Evolutionary conservation across 495 filamentous ascomycete species (phyloP).

Genomic region (Aspergillus sclerotioniger): DNA sequence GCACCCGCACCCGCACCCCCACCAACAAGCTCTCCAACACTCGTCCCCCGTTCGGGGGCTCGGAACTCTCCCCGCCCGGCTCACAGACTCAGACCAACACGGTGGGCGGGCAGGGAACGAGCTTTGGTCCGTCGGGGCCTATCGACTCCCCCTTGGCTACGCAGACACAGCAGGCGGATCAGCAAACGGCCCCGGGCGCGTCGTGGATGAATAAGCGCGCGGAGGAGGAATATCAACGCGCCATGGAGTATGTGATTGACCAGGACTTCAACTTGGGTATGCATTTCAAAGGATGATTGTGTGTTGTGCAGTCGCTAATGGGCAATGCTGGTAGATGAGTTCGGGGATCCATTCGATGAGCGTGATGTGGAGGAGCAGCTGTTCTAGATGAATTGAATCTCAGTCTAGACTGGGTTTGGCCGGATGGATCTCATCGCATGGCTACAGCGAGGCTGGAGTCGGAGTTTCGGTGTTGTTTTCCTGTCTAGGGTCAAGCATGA

Average conservation of each 20-base stretch:
- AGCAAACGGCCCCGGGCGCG: slow-evolving; percentile 31
- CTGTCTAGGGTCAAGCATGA: not conserved
- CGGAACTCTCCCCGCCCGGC: slow-evolving; percentile 54
- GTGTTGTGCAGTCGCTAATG: not conserved
- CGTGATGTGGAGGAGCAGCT: slow-evolving; percentile 56
- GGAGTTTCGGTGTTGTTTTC: slow-evolving; percentile 10
- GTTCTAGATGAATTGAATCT: slow-evolving; percentile 34
- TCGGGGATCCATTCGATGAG: slow-evolving; percentile 61
- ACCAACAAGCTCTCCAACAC: slow-evolving; percentile 25
- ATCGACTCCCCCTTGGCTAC: not conserved
- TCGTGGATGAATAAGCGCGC: slow-evolving; percentile 60
- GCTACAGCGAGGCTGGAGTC: not conserved
- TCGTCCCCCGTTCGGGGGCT: slow-evolving; percentile 21
- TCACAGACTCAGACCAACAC: slow-evolving; percentile 42
- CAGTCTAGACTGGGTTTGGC: too few relatives aligned
- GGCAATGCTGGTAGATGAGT: slow-evolving; percentile 38
- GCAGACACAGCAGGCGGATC: slow-evolving; percentile 13
- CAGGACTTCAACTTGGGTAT: slow-evolving; percentile 47
- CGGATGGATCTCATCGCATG: not conserved
- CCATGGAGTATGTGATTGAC: slow-evolving; percentile 48
- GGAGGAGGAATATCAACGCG: slow-evolving; percentile 58
- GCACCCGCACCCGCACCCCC: slow-evolving; percentile 37
- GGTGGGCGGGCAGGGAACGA: not conserved
- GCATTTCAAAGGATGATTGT: not conserved
- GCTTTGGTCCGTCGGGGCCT: not conserved